Base-by-base conservation (phyloP, 768 basidiomycete genomes). In the Heimioporus sp. region DNA sequence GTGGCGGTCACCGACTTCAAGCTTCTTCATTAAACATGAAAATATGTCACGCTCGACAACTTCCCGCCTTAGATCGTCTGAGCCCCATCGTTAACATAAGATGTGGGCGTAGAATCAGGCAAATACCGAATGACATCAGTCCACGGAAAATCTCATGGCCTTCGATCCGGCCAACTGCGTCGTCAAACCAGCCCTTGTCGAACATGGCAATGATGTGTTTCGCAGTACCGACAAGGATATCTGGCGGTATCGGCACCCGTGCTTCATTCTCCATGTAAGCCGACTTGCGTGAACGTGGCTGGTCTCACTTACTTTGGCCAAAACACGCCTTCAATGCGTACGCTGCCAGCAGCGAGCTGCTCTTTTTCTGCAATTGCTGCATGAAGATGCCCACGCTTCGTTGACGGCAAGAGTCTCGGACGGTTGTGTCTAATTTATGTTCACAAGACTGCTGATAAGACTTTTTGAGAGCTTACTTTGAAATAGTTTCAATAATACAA, bases 151-250 rank as follows among this genome's bases (percentile, higher is more conserved):
- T 46, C 9, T 39, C 4, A 10, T 4, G 21, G 3, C 55, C 55
- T 43, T 54, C 55, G 2, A 56, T 37, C 11, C n/a, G 45, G 13
- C 55, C 55, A 0, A 56, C 10, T 17, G 55, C 52, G 17, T 53
- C 55, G 7, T 56, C 51, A 43, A 56, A 53, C 47, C 55, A 56
- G 39, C 44, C 30, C 17, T 56, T 56, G 19, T 53, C 31, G 17
- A 56, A 1, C 55, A 56, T 47, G 4, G 16, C 3, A 13, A 50
- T 10, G 36, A 51, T 17, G 8, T 4, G 10, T 6, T 17, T 2
- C 17, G 38, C 35, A 15, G 20, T 42, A 41, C 34, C 12, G 5
- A 24, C 24, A 35, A 15, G 34, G 10, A 35, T 5, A 8, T 35
- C 10, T 11, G 5, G 34, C 1, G 12, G 34, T 11, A 15, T 35